Evolutionary conservation across 805 yeast species (phyloP).

Genomic region (Tetrapisispora pingtungensis): DNA sequence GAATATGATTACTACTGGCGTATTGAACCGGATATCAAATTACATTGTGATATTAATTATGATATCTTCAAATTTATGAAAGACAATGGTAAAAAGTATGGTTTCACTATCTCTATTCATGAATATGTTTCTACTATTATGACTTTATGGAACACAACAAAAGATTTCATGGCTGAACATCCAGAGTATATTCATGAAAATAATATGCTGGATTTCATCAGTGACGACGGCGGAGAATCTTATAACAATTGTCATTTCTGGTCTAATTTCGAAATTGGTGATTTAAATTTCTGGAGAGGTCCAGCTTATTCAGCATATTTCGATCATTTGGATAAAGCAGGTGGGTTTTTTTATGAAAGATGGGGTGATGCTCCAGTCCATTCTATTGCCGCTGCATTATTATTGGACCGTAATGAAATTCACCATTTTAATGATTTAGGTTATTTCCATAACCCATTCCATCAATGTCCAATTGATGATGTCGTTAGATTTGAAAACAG

Average conservation of each 20-base stretch:
- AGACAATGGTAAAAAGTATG: conserved; percentile 64
- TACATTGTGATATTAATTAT: conserved; percentile 73
- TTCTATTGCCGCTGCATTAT: conserved; percentile 68
- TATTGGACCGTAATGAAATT: conserved; percentile 51
- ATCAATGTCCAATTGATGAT: conserved; percentile 66
- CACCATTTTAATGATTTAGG: conserved; percentile 77
- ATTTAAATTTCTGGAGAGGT: conserved; percentile 61
- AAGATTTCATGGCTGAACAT: conserved; percentile 48
- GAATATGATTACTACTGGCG: conserved; percentile 93
- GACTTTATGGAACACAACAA: conserved; percentile 67
- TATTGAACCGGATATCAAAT: conserved; percentile 77
- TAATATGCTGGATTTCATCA: conserved; percentile 61
- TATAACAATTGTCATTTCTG: conserved; percentile 86
- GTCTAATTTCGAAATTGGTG: conserved; percentile 78
- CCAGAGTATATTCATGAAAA: conserved; percentile 52
- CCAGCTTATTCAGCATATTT: conserved; percentile 63
- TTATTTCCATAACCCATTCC: conserved; percentile 65
- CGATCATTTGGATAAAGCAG: conserved; percentile 54
- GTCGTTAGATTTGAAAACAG: conserved; percentile 43
- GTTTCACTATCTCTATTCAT: conserved; percentile 65
- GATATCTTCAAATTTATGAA: conserved; percentile 77
- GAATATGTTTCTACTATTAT: conserved; percentile 65
- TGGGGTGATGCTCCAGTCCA: conserved; percentile 94
- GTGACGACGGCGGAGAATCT: conserved; percentile 58
- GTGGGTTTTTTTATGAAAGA: conserved; percentile 81